phyloP scores from a whole-genome alignment of 202 grass and related monocot species.

The Dendrocalamus latiflorus region DNA sequence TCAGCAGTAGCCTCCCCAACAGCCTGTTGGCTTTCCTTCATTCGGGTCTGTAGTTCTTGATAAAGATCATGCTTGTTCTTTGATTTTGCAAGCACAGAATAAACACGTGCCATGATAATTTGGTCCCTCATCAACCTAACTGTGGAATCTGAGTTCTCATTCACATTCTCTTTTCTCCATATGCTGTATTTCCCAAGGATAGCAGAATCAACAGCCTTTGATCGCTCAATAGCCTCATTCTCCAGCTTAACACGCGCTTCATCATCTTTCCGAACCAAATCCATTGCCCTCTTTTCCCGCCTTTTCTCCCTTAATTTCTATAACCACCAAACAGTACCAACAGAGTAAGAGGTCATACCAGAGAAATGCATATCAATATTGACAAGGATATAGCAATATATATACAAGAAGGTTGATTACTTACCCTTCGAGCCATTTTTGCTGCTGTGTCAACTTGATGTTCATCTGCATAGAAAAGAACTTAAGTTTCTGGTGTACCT shows the following conservation, averaged over 20 bases:
- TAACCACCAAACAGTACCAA: constrained; percentile 18
- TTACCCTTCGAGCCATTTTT: constrained; percentile 81
- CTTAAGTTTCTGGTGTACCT: neutral
- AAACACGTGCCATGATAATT: constrained; percentile 95
- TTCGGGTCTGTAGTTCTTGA: constrained; percentile 65
- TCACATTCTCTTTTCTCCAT: constrained; percentile 92
- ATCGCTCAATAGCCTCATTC: constrained; percentile 88
- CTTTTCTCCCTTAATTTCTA: constrained; percentile 93
- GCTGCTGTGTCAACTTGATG: constrained; percentile 48
- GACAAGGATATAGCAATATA: neutral
- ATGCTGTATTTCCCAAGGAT: constrained; percentile 97
- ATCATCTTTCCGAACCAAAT: constrained; percentile 78
- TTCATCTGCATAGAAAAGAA: constrained; percentile 45
- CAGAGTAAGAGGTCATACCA: neutral
- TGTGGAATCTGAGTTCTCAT: constrained; percentile 90
- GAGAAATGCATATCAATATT: neutral
- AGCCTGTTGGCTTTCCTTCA: constrained; percentile 88
- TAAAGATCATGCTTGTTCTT: constrained; percentile 64
- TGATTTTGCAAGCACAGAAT: constrained; percentile 66
- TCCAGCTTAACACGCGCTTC: constrained; percentile 86
- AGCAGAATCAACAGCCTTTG: constrained; percentile 86
- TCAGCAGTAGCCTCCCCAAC: constrained; percentile 81
- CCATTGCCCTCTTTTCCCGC: constrained; percentile 72
- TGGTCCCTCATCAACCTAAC: constrained; percentile 98
- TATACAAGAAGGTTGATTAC: constrained; percentile 22